Evolutionary conservation across 306 rosid genomes (phyloP).

Genomic region (Rosa chinensis): DNA sequence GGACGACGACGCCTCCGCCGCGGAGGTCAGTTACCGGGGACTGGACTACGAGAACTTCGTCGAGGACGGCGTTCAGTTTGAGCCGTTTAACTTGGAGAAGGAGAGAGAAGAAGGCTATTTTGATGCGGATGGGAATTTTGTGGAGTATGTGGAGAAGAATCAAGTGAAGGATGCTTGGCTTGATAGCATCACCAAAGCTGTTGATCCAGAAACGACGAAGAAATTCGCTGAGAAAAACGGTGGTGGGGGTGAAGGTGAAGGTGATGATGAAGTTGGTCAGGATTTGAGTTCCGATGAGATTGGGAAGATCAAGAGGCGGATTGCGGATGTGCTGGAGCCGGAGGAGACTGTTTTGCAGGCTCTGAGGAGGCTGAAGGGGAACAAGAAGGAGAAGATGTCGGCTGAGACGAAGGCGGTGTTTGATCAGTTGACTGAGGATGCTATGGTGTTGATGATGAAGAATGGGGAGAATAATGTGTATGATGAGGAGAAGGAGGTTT

Average conservation of each 20-base stretch:
- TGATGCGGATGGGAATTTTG: constrained; percentile 76
- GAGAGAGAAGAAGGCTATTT: constrained; percentile 97
- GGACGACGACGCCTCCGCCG: constrained; percentile 40
- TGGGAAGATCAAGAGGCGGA: constrained; percentile 79
- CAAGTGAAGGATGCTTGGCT: constrained; percentile 48
- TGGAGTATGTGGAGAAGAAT: constrained; percentile 68
- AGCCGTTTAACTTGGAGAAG: constrained; percentile 81
- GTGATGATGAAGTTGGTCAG: background rate
- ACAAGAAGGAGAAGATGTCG: constrained; percentile 85
- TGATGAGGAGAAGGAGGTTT: constrained; percentile 82
- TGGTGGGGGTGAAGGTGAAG: background rate
- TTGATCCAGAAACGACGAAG: background rate
- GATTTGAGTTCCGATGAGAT: constrained; percentile 13
- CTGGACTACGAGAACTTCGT: constrained; percentile 43
- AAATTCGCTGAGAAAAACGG: background rate
- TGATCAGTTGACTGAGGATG: constrained; percentile 97
- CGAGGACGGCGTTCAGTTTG: constrained; percentile 82
- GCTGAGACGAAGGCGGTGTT: constrained; percentile 64
- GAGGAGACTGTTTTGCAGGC: constrained; percentile 92
- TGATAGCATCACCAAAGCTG: constrained; percentile 3
- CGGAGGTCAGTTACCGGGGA: constrained; percentile 65
- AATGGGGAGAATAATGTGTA: constrained; percentile 92
- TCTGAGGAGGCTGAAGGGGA: constrained; percentile 96
- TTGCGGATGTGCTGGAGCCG: constrained; percentile 72
- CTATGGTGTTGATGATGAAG: constrained; percentile 93